Percentiles rank a stretch among this genome's conserved stretches.
Evolutionary conservation across 768 basidiomycete genomes (phyloP).

Genomic region (Rhodotorula toruloides): DNA sequence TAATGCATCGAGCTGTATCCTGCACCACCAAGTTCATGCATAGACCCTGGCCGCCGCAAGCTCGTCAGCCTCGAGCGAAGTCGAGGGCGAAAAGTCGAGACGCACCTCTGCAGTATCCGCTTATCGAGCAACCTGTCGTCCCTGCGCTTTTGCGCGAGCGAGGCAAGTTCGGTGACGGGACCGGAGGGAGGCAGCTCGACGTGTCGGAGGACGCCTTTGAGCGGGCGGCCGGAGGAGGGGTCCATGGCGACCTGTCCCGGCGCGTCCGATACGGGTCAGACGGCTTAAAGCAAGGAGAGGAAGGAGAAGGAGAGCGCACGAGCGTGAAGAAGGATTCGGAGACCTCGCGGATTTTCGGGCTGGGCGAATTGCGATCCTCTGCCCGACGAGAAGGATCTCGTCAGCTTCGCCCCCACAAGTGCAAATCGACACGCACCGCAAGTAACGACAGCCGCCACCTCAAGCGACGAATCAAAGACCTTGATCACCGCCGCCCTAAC

Average conservation of each 20-base stretch:
- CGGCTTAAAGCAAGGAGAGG: too few species aligned
- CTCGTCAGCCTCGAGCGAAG: background rate
- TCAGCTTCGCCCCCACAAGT: background rate
- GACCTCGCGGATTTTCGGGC: conserved; percentile 17
- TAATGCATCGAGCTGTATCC: background rate
- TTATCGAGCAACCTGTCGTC: conserved; percentile 35
- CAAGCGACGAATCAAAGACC: conserved; percentile 31
- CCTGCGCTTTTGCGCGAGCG: conserved; percentile 11
- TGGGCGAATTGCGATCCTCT: conserved; percentile 34
- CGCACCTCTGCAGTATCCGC: conserved; percentile 33
- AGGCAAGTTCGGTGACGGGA: conserved; percentile 9
- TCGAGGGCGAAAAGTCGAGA: background rate
- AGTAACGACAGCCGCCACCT: conserved; percentile 22
- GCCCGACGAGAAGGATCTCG: background rate
- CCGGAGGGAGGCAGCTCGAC: conserved; percentile 12
- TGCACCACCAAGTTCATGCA: background rate
- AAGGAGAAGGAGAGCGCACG: conserved; percentile 5
- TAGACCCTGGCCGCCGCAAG: conserved; percentile 6
- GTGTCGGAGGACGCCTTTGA: conserved; percentile 21
- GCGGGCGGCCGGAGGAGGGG: conserved; percentile 16
- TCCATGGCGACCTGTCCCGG: conserved; percentile 40
- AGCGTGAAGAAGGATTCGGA: conserved; percentile 33
- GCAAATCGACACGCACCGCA: conserved; percentile 7
- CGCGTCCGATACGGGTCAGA: too few species aligned
- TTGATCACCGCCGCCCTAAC: conserved; percentile 21